phyloP scores from a whole-genome alignment of 371 early-diverging fungal species.

The Entomophthora muscae region DNA sequence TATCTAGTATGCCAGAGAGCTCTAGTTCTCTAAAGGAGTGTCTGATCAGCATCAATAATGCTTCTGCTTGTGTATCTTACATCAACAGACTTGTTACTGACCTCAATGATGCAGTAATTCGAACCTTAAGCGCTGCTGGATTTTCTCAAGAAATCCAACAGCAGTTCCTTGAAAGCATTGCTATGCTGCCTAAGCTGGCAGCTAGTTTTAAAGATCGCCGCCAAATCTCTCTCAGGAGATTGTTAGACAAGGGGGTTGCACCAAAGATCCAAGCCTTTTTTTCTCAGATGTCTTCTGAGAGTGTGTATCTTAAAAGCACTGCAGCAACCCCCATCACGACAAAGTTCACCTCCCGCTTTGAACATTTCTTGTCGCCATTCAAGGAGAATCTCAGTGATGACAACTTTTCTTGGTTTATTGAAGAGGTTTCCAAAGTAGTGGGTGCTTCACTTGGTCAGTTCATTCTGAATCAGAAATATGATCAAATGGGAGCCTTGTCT shows the following conservation, averaged over 20 bases:
- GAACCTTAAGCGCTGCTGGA: background rate
- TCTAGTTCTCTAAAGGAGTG: background rate
- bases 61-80: background rate
- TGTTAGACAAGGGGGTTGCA: background rate
- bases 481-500: background rate
- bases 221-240: background rate
- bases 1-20: background rate
- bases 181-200: background rate
- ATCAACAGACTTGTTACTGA: background rate
- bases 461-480: background rate
- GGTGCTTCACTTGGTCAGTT: background rate
- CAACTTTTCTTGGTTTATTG: background rate
- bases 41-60: background rate
- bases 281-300: background rate
- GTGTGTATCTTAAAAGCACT: background rate
- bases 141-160: background rate
- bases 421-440: background rate
- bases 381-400: background rate
- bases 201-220: background rate
- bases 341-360: background rate
- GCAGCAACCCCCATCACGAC: background rate
- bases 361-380: background rate
- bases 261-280: constrained; percentile 4
- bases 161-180: background rate
- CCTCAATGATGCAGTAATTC: background rate